Evolutionary conservation across 371 early-diverging fungal species (phyloP).

Genomic region (Mortierella sp.): DNA sequence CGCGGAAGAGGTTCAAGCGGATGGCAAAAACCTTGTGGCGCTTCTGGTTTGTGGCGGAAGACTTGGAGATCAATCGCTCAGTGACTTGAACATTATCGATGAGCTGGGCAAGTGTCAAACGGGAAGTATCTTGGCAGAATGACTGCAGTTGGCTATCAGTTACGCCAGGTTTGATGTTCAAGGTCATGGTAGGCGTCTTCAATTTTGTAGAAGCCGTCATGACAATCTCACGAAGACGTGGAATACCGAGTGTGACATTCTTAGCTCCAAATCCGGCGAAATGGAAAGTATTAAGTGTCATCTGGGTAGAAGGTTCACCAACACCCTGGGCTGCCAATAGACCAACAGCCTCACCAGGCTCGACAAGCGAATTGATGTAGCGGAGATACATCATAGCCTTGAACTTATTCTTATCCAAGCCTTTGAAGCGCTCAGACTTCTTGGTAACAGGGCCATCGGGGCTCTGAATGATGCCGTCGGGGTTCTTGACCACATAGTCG

Average conservation of each 20-base stretch:
- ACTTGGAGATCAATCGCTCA: conserved; percentile 69
- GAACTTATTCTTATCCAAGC: conserved; percentile 79
- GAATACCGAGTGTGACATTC: conserved; percentile 99
- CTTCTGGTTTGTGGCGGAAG: conserved; percentile 62
- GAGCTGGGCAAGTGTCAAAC: conserved; percentile 84
- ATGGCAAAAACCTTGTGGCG: conserved; percentile 82
- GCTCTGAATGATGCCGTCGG: conserved; percentile 66
- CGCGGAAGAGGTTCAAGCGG: conserved; percentile 86
- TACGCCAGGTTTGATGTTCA: conserved; percentile 81
- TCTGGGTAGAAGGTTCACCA: conserved; percentile 99
- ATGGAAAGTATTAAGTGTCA: conserved; percentile 99
- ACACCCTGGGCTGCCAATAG: conserved; percentile 98
- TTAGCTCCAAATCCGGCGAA: conserved; percentile 99
- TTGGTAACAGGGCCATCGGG: conserved; percentile 62
- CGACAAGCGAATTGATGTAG: conserved; percentile 93
- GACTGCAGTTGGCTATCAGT: conserved; percentile 66
- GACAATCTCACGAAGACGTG: conserved; percentile 99
- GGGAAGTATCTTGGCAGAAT: conserved; percentile 75
- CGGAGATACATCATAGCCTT: conserved; percentile 92
- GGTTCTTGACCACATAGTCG: conserved; percentile 79
- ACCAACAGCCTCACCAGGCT: conserved; percentile 99
- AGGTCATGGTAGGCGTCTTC: conserved; percentile 96
- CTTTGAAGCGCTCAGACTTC: conserved; percentile 68
- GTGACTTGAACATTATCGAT: conserved; percentile 84
- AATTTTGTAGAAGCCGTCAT: conserved; percentile 98